Conservation (phyloP, 352 stramenopile genomes). For the Phytopythium helicoides region DNA sequence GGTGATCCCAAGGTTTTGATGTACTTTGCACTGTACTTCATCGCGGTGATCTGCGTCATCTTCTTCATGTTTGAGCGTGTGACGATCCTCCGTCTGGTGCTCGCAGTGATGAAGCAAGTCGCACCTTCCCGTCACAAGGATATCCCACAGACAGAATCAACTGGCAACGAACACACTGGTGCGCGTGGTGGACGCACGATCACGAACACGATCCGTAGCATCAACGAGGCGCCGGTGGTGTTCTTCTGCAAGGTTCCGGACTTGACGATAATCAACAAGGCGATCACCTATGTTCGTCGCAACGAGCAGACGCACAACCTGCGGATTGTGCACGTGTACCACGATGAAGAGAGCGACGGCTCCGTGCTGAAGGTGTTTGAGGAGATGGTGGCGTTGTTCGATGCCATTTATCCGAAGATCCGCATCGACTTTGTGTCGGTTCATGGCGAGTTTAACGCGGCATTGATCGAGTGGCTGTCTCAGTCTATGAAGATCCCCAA, state of each 20-base stretch:
- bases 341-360: slow-evolving; percentile 18
- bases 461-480: slow-evolving; percentile 73
- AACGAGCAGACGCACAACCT: slow-evolving; percentile 87
- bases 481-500: slow-evolving; percentile 59
- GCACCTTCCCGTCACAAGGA: slow-evolving; percentile 25
- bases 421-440: slow-evolving; percentile 77
- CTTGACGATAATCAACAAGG: slow-evolving; percentile 89
- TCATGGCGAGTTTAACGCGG: slow-evolving; percentile 50
- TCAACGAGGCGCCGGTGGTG: slow-evolving; percentile 62
- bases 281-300: slow-evolving; percentile 83
- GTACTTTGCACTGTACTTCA: slow-evolving; percentile 59
- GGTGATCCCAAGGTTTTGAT: slow-evolving; percentile 43
- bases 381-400: slow-evolving; percentile 59
- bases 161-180: slow-evolving; percentile 27
- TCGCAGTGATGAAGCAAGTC: slow-evolving; percentile 34
- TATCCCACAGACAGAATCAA: slow-evolving; percentile 6
- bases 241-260: slow-evolving; percentile 89
- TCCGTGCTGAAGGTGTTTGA: slow-evolving; percentile 19
- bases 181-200: slow-evolving; percentile 45
- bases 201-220: slow-evolving; percentile 37
- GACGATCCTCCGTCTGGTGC: slow-evolving; percentile 25
- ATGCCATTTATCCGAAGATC: slow-evolving; percentile 85
- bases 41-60: slow-evolving; percentile 35
- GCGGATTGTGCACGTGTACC: slow-evolving; percentile 79
- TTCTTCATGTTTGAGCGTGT: slow-evolving; percentile 60